Percentiles rank a stretch among this genome's conserved stretches.
phyloP scores from a whole-genome alignment of 352 stramenopile species.

The Pythium insidiosum region DNA sequence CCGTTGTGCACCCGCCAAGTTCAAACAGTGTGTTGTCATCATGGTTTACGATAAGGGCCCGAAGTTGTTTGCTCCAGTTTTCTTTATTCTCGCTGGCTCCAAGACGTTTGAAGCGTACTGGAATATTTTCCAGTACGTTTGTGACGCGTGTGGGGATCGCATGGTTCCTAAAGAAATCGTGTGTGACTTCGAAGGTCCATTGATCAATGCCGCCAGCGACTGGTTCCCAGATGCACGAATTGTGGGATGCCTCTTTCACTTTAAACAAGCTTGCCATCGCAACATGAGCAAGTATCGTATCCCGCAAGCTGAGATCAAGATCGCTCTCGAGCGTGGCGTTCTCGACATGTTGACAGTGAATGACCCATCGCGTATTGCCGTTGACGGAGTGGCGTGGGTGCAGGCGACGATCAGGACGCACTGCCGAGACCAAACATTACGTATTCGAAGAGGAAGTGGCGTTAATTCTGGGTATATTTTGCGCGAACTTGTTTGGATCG shows the following conservation, averaged over 20 bases:
- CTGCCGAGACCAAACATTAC: not conserved
- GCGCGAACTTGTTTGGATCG: not conserved
- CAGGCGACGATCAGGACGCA: not conserved
- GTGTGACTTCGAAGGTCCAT: conserved; percentile 9
- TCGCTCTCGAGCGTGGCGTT: conserved; percentile 4
- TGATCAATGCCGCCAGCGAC: conserved; percentile 6
- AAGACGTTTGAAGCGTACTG: too few relatives aligned
- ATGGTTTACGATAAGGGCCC: conserved; percentile 13
- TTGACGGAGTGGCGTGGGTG: conserved; percentile 3
- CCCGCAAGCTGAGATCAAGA: not conserved
- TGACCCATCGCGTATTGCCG: too few relatives aligned
- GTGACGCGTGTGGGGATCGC: not conserved
- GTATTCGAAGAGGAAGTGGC: not conserved
- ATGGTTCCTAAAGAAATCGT: conserved; percentile 5
- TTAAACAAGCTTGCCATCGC: conserved; percentile 11
- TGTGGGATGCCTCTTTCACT: conserved; percentile 14
- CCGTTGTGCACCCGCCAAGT: conserved; percentile 3
- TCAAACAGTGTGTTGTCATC: conserved; percentile 10
- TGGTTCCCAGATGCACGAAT: conserved; percentile 1
- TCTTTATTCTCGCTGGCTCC: conserved; percentile 8
- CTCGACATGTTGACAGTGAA: conserved; percentile 9
- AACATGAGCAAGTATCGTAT: conserved; percentile 9
- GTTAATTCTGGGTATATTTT: conserved; percentile 5
- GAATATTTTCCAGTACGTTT: conserved; percentile 4
- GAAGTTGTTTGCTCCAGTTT: conserved; percentile 10